These are phyloP conservation scores for Rubia yunnanensis DNA, from an alignment of 257 asterid genomes.

Conservation along the genomic window DNA sequence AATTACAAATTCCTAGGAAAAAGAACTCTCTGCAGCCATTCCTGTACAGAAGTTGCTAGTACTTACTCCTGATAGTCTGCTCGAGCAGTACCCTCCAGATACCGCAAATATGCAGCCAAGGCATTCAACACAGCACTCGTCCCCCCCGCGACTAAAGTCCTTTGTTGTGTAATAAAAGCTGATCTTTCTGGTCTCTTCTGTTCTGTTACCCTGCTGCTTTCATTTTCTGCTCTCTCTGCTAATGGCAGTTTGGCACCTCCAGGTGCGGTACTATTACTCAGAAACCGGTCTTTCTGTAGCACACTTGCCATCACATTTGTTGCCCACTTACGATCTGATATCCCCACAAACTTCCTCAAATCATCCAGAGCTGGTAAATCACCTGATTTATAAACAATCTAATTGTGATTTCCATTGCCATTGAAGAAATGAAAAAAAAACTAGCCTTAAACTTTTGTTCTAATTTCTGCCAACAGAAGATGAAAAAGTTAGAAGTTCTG, in stretches of 20 bases:
- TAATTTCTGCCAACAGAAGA: not conserved
- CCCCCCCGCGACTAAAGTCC: constrained; percentile 74
- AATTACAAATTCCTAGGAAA: not conserved
- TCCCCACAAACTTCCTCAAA: constrained; percentile 36
- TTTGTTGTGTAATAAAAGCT: constrained; percentile 60
- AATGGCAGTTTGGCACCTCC: constrained; percentile 18
- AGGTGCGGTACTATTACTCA: constrained; percentile 7
- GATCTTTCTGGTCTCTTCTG: constrained; percentile 53
- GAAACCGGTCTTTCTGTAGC: constrained; percentile 34
- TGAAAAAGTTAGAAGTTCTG: not conserved
- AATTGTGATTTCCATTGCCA: not conserved
- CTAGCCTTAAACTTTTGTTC: not conserved
- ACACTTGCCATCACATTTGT: constrained; percentile 23
- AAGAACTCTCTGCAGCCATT: not conserved
- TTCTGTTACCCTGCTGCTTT: constrained; percentile 19
- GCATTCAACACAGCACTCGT: constrained; percentile 61
- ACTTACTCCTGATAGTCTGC: constrained; percentile 88
- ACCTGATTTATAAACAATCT: constrained; percentile 34
- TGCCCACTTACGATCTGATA: constrained; percentile 35
- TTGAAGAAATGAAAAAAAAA: not conserved
- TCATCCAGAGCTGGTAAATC: constrained; percentile 51
- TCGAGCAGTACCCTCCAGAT: constrained; percentile 79
- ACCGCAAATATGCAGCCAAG: constrained; percentile 79
- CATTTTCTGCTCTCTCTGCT: constrained; percentile 15
- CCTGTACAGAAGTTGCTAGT: not conserved